These are phyloP conservation scores for Tuber magnatum DNA, from an alignment of 495 filamentous ascomycete species.

Conservation along the genomic window DNA sequence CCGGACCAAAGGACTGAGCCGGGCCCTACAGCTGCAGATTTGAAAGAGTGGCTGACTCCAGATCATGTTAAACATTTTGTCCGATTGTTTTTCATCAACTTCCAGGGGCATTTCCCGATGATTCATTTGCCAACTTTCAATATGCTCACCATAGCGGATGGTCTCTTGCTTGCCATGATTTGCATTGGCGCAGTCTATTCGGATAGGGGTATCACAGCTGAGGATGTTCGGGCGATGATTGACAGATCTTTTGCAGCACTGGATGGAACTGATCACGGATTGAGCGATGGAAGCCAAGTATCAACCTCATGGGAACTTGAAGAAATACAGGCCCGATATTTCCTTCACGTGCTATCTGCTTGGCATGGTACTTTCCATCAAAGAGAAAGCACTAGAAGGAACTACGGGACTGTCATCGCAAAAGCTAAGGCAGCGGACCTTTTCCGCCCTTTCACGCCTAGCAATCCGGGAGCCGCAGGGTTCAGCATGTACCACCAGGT, in stretches of 20 bases:
- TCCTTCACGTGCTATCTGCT: conserved; percentile 52
- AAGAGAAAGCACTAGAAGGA: conserved; percentile 49
- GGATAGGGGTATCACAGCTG: conserved; percentile 45
- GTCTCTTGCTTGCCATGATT: conserved; percentile 56
- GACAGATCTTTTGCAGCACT: conserved; percentile 42
- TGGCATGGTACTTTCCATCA: conserved; percentile 60
- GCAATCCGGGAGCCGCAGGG: conserved; percentile 30
- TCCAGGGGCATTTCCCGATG: conserved; percentile 61
- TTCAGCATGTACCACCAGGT: conserved; percentile 45
- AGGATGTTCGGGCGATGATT: conserved; percentile 55
- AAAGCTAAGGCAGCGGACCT: conserved; percentile 50
- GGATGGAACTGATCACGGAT: conserved; percentile 14
- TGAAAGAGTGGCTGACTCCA: conserved; percentile 49
- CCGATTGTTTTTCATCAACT: conserved; percentile 53
- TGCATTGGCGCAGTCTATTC: conserved; percentile 64
- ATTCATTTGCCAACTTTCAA: conserved; percentile 62
- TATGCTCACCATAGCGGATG: conserved; percentile 53
- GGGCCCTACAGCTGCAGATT: conserved; percentile 40
- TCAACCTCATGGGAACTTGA: conserved; percentile 45
- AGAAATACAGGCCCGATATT: conserved; percentile 54
- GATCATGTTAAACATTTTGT: conserved; percentile 58
- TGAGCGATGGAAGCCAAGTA: background rate
- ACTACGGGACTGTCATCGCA: conserved; percentile 49
- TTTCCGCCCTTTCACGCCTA: conserved; percentile 41
- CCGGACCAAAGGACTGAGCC: conserved; percentile 32